Base-by-base conservation (phyloP, 2,329 filamentous ascomycete genomes). In the Dactylellina haptotyla region DNA sequence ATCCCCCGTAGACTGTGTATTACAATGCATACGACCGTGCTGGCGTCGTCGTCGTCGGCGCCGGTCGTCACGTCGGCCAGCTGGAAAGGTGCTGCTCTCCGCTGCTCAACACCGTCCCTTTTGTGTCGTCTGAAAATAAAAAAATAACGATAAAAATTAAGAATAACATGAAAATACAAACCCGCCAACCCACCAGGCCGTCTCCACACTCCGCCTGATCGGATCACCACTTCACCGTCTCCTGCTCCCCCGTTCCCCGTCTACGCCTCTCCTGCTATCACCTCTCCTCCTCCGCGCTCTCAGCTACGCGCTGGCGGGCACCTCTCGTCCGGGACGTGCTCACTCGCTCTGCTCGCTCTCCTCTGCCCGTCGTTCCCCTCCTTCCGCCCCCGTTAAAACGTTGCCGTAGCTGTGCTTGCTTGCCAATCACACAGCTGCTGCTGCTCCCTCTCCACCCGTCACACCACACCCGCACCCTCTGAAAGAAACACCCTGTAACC, bases 361-460 rank as follows among this genome's bases (percentile, higher is more conserved):
- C 18, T 32, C 25, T 58, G 23, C n/a, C 34, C 25, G 51, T 18
- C 23, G 18, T 25, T 54, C 26, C 51, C 59, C 34, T 53, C 45
- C 59, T 34, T 56, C 48, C n/a, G 43, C 37, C 39, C 37, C 45
- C 43, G n/a, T n/a, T n/a, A n/a, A n/a, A n/a, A n/a, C n/a, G n/a
- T n/a, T n/a, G n/a, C n/a, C n/a, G n/a, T n/a, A n/a, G n/a, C n/a
- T n/a, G n/a, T n/a, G n/a, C n/a, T n/a, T n/a, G n/a, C n/a, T n/a
- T n/a, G n/a, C n/a, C n/a, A n/a, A n/a, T n/a, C n/a, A n/a, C n/a
- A n/a, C n/a, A n/a, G n/a, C n/a, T n/a, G n/a, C n/a, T n/a, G n/a
- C n/a, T n/a, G n/a, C n/a, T n/a, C n/a, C n/a, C n/a, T n/a, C n/a
- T n/a, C n/a, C n/a, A n/a, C n/a, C n/a, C n/a, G n/a, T n/a, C n/a